Evolutionary conservation across 331 rosid genomes (phyloP), one percentile per base, ranked within the genome.

Genomic region (Saraca asoca): DNA sequence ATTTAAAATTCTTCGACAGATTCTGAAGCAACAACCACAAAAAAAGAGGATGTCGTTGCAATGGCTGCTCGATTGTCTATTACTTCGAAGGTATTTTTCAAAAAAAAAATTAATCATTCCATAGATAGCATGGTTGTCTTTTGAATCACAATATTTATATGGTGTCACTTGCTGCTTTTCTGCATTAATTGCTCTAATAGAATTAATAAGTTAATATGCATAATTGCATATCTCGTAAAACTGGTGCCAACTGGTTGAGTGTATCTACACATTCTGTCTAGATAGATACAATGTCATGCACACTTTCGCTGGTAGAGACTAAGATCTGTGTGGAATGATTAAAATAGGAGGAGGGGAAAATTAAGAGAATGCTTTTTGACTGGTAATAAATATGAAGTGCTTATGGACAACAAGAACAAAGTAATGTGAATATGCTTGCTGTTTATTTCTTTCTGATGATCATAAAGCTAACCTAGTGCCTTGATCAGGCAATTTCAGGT

Each of bases 1-100:
- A 42, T 72, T 61, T 64, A 39, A 69, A 49, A 11, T 75, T 72
- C 7, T 68, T 51, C 59, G 78, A 49, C 82, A 89, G 98, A 82
- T 77, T 73, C 91, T 54, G 91, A 84, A 78, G 66, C 75, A 9
- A 58, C 68, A 45, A 79, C 85, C 49, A 37, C 85, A 37, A 62
- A 58, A 75, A 93, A 86, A 75, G 92, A 79, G 56, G 88, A 87
- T 48, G 70, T 85, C 18, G 75, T 93, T 76, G 57, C 87, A 45
- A 82, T 79, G 95, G 96, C 96, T 64, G 63, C 94, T 59, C 82
- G 95, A 60, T 51, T 93, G 75, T 93, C 98, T 24, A 77, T 93
- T 62, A 62, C 86, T 78, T 89, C 98, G 57, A 89, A 89, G 98
- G 98, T 93, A 72, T 65, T 55, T 29, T 35, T 56, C 42, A 56